These are phyloP conservation scores for Boletales sp. DNA, from an alignment of 768 basidiomycete genomes.

Conservation along the genomic window DNA sequence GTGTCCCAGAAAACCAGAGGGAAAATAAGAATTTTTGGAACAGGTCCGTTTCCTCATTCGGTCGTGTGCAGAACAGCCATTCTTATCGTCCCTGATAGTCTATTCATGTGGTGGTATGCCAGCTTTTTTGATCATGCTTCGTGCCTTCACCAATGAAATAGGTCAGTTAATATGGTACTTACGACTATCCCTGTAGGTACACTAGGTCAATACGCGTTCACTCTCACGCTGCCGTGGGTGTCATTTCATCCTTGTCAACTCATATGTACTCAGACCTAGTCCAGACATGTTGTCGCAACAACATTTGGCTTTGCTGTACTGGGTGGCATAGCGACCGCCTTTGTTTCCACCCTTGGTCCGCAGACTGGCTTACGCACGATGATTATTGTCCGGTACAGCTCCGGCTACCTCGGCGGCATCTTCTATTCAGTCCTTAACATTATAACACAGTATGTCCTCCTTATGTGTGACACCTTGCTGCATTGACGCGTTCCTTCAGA, in stretches of 20 bases:
- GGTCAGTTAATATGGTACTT: slow-evolving; percentile 48
- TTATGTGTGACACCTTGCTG: neutral
- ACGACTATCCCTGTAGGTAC: slow-evolving; percentile 50
- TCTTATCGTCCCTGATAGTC: slow-evolving; percentile 22
- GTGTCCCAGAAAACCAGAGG: slow-evolving; percentile 48
- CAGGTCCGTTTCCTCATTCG: slow-evolving; percentile 29
- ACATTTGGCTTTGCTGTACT: slow-evolving; percentile 47
- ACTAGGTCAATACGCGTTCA: slow-evolving; percentile 45
- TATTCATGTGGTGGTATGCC: slow-evolving; percentile 45
- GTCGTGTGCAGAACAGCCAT: neutral
- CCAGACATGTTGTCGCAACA: slow-evolving; percentile 41
- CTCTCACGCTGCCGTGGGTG: slow-evolving; percentile 44
- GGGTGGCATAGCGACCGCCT: slow-evolving; percentile 40
- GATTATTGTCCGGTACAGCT: slow-evolving; percentile 47
- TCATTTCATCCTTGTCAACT: neutral
- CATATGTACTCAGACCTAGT: neutral
- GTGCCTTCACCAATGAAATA: slow-evolving; percentile 10
- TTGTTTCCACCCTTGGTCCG: slow-evolving; percentile 53
- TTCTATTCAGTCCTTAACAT: slow-evolving; percentile 54
- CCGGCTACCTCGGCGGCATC: slow-evolving; percentile 46
- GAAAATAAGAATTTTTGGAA: slow-evolving; percentile 44
- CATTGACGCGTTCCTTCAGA: slow-evolving; percentile 17
- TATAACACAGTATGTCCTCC: slow-evolving; percentile 38
- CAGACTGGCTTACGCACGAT: slow-evolving; percentile 52
- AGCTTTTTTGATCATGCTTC: neutral